A percentile compares a stretch with the other conserved stretches of the same genome.
Conservation (phyloP, 1,284 basidiomycete genomes). For the Exsudoporus floridanus region DNA sequence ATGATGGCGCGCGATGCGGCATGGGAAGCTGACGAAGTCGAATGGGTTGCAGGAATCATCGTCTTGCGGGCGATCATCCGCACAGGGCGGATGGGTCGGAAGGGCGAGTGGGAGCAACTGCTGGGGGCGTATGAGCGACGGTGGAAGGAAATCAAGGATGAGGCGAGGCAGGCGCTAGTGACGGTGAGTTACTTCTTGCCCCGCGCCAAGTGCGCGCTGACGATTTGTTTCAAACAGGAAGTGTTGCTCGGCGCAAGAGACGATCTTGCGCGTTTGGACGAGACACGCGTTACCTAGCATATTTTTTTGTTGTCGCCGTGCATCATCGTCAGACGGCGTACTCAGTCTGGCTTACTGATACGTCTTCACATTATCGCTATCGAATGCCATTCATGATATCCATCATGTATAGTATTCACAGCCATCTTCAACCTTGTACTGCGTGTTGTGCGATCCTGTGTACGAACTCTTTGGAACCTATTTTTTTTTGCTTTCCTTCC, state of each 20-base stretch:
- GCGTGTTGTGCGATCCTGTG: neutral
- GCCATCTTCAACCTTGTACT: neutral
- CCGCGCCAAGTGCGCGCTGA: neutral
- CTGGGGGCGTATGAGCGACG: slow-evolving; percentile 53
- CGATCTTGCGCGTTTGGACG: slow-evolving; percentile 44
- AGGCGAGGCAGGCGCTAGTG: slow-evolving; percentile 55
- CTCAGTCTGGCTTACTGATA: slow-evolving; percentile 3
- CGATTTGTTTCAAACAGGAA: slow-evolving; percentile 34
- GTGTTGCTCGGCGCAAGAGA: slow-evolving; percentile 47
- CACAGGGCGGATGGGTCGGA: slow-evolving; percentile 42
- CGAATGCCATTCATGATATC: neutral
- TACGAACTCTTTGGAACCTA: neutral
- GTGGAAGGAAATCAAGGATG: slow-evolving; percentile 66
- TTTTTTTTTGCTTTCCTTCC: neutral
- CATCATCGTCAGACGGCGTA: neutral
- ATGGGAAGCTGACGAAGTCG: slow-evolving; percentile 61
- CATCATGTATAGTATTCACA: neutral
- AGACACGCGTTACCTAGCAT: slow-evolving; percentile 13
- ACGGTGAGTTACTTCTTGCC: slow-evolving; percentile 39
- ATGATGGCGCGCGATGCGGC: slow-evolving; percentile 57
- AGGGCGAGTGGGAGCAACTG: slow-evolving; percentile 51
- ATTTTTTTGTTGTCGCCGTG: neutral
- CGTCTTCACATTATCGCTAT: neutral
- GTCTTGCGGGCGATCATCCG: slow-evolving; percentile 53
- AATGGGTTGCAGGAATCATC: slow-evolving; percentile 61